A percentile compares a stretch with the other conserved stretches of the same genome.
Evolutionary conservation across 441 rosid genomes (phyloP).

Genomic region (Gossypium davidsonii): DNA sequence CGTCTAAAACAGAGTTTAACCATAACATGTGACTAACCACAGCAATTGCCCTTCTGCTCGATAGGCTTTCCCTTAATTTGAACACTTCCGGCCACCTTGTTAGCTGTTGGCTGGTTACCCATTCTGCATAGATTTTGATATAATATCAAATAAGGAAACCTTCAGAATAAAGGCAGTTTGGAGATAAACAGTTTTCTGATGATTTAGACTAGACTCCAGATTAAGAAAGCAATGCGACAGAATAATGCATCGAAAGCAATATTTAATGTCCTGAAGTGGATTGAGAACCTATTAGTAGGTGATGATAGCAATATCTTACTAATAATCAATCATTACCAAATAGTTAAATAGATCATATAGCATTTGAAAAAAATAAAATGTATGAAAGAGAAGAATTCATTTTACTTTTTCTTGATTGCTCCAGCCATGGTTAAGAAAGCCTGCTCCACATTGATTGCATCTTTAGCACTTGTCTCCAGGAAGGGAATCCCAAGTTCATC

Average conservation of each 20-base stretch:
- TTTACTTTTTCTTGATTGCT: constrained; percentile 71
- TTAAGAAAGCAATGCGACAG: background rate
- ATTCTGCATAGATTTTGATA: constrained; percentile 36
- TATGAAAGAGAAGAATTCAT: constrained; percentile 10
- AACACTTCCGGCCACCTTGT: constrained; percentile 48
- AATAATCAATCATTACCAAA: background rate
- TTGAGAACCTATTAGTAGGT: background rate
- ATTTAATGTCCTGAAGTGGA: background rate
- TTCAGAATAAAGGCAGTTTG: background rate
- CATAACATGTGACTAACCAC: background rate
- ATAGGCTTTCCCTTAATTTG: constrained; percentile 75
- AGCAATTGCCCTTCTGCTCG: constrained; percentile 48
- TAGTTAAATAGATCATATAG: background rate
- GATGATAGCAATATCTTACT: background rate
- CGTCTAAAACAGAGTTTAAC: background rate
- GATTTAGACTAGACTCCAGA: background rate
- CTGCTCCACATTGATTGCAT: constrained; percentile 68
- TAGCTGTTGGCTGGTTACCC: constrained; percentile 61
- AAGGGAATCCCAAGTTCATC: constrained; percentile 80
- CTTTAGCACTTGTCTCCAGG: constrained; percentile 88
- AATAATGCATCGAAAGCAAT: background rate
- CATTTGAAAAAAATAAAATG: background rate
- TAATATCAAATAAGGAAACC: background rate
- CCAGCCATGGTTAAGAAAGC: constrained; percentile 83
- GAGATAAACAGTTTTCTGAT: background rate